Base-by-base conservation (phyloP, 139 green algal species). In the Tetraselmis chui region DNA sequence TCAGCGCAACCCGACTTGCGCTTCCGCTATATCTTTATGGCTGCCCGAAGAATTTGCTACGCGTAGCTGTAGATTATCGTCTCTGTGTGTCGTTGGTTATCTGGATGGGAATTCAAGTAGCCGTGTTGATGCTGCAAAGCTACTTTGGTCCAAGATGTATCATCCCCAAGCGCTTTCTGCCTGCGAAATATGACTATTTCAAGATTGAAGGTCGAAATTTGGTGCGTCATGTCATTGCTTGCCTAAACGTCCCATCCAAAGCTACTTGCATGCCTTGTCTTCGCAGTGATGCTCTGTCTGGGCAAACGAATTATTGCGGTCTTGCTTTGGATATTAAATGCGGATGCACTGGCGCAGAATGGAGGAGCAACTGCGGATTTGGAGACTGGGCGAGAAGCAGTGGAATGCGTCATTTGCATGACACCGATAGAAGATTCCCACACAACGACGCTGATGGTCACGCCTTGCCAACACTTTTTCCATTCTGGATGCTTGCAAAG, bases 321-420 rank as follows among this genome's bases (percentile, higher is more conserved):
- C 23, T 74, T 83, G 2, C 59, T 67, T 74, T 84, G 75, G 75
- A n/a, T n/a, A 78, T 22, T 59, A 2, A 1, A 31, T 59, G 27
- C 26, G 67, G 25, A 30, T 67, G 45, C 45, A 5, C 11, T 67
- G 11, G 5, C 45, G 11, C 45, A 5, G 18, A 5, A 67, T 67
- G 22, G 75, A 31, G 75, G 11, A 11, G 29, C 11, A 32, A 22
- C 58, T 0, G 82, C 67, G 31, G 83, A 86, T 32, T 83, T 88
- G 27, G 85, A 89, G 82, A 89, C 81, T 28, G 86, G 88, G 0
- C 78, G 59, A 1, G 67, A 85, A 28, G 82, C 74, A 29, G 58
- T 89, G 67, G 94, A 98, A 79, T 98, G 94, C 83, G 94, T 96
- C 28, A 98, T 98, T 77, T 98, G 94, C 89, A 98, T 98, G 94